Conservation (phyloP, 2,329 filamentous ascomycete genomes). For the Colletotrichum tamarilloi region DNA sequence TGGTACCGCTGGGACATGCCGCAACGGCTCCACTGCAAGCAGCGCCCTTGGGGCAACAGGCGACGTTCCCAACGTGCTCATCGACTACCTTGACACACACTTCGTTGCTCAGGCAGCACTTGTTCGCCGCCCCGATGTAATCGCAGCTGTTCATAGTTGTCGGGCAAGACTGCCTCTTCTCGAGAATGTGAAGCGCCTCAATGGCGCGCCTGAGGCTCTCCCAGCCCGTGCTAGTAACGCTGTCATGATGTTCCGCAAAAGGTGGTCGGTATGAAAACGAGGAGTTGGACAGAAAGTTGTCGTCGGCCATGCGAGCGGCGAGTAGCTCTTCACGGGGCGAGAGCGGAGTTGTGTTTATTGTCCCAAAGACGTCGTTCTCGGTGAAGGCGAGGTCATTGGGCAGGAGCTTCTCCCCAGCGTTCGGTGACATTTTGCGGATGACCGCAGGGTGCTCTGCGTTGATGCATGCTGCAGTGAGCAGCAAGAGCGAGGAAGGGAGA, state of each 20-base stretch:
- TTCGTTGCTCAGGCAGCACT: slow-evolving; percentile 76
- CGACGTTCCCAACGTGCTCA: slow-evolving; percentile 73
- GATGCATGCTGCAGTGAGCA: slow-evolving; percentile 55
- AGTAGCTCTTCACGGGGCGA: slow-evolving; percentile 44
- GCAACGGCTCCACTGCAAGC: slow-evolving; percentile 73
- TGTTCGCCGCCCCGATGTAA: slow-evolving; percentile 73
- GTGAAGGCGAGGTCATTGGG: slow-evolving; percentile 71
- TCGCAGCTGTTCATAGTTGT: slow-evolving; percentile 73
- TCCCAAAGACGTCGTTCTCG: slow-evolving; percentile 27
- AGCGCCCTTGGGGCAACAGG: slow-evolving; percentile 77
- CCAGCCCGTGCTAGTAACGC: slow-evolving; percentile 39
- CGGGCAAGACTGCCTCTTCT: slow-evolving; percentile 75
- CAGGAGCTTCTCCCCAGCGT: slow-evolving; percentile 80
- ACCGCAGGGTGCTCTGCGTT: slow-evolving; percentile 64
- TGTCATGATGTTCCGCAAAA: slow-evolving; percentile 59
- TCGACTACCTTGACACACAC: slow-evolving; percentile 74
- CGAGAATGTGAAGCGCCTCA: slow-evolving; percentile 59
- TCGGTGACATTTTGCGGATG: slow-evolving; percentile 77
- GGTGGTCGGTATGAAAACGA: slow-evolving; percentile 56
- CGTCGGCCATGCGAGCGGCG: slow-evolving; percentile 44
- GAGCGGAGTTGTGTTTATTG: slow-evolving; percentile 30
- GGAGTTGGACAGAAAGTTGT: slow-evolving; percentile 29
- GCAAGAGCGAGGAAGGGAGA: slow-evolving; percentile 57
- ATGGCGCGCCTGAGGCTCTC: slow-evolving; percentile 55
- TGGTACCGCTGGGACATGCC: slow-evolving; percentile 70